Conservation (phyloP, 768 basidiomycete genomes). For the Hericium erinaceus region DNA sequence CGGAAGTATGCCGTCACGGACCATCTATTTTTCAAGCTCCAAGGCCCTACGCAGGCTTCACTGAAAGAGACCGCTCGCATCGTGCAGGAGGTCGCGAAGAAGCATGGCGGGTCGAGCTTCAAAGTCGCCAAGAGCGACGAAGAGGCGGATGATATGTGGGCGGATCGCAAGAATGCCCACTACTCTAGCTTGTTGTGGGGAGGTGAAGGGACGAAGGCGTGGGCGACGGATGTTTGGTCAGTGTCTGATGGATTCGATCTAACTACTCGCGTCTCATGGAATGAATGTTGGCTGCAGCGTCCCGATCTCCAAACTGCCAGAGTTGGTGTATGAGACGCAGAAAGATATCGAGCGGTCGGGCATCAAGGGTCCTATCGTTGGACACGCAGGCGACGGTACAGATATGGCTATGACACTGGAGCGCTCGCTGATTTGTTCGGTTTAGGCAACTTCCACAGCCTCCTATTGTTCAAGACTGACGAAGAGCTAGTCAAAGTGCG, state of each 20-base stretch:
- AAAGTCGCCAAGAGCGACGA: constrained; percentile 50
- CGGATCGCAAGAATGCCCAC: constrained; percentile 59
- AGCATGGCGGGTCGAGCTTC: constrained; percentile 61
- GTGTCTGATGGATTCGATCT: constrained; percentile 1
- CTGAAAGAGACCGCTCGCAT: constrained; percentile 54
- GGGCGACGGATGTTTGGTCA: constrained; percentile 75
- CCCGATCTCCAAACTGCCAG: constrained; percentile 54
- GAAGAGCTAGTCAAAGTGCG: constrained; percentile 25
- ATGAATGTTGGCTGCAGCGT: constrained; percentile 28
- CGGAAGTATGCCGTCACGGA: constrained; percentile 28
- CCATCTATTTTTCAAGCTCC: constrained; percentile 82
- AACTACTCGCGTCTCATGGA: neutral
- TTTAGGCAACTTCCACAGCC: constrained; percentile 35
- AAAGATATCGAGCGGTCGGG: constrained; percentile 52
- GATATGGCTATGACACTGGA: constrained; percentile 3
- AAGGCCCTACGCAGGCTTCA: constrained; percentile 52
- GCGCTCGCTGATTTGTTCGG: neutral
- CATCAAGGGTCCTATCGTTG: constrained; percentile 56
- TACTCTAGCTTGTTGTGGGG: constrained; percentile 44
- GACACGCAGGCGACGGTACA: constrained; percentile 68
- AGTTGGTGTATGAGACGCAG: constrained; percentile 61
- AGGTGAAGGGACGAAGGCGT: constrained; percentile 45
- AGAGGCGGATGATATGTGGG: constrained; percentile 70
- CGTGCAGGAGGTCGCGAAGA: constrained; percentile 47
- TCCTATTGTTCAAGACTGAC: constrained; percentile 28